Base-by-base conservation (phyloP, 768 basidiomycete genomes). In the Lentinula aciculospora region DNA sequence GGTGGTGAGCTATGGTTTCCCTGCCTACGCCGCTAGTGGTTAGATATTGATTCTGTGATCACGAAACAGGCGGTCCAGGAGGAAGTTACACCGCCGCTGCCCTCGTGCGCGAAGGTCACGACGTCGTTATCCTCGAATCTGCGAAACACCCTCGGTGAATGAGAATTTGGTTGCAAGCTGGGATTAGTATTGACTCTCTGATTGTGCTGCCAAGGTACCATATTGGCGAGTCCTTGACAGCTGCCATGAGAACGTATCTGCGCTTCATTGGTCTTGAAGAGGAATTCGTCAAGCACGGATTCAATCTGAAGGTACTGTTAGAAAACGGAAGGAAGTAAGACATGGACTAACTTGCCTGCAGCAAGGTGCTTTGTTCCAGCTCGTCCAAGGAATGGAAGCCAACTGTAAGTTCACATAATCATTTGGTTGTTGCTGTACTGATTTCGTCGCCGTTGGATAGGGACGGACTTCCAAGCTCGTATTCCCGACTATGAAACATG, bases 381-480 rank as follows among this genome's bases (percentile, higher is more conserved):
- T 81, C 82, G 62, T 80, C 69, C 65, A 84, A 83, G 68, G 77
- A 77, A 21, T 82, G 83, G 74, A 82, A 80, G 55, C 83, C 81
- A 81, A 64, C 80, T 71, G 8, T 39, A 60, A n/a, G 40, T 55
- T 1, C 42, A 28, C 39, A 40, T 29, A 13, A 23, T 27, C 29
- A 29, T 15, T 60, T 5, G n/a, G n/a, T 21, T 32, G 50, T 4
- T 34, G 21, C 19, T 49, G 37, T 31, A 4, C 10, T 19, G 1
- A 19, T 34, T 17, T 46, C 15, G 9, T 58, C 19, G 9, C 10
- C 25, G 0, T 5, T 3, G 23, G 13, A 34, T 29, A 85, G 83
- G 83, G 63, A 85, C 83, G 9, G 82, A 84, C 65, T 84, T 84
- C 62, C 64, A 82, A 31, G 79, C 81, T n/a, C 64, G 82, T 53